Conservation (phyloP, 345 rosid species). For the sweet orange (Citrus sinensis) region DVS_A1.0 CM039168.1:9752001-9752500, state of each 20-base stretch:
- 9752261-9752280: neutral
- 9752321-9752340: neutral
- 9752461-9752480: conserved; percentile 87
- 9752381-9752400: conserved; percentile 42
- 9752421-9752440: conserved; percentile 94
- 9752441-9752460: conserved; percentile 85
- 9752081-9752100: neutral
- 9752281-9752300: neutral
- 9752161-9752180: neutral
- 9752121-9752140: neutral
- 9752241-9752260: neutral
- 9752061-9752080: neutral
- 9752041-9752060: neutral
- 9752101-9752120: neutral
- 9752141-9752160: neutral
- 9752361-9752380: conserved; percentile 2
- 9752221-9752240: neutral
- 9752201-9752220: neutral
- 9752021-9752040: neutral
- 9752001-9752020: neutral
- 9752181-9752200: neutral
- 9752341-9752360: neutral
- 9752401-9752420: conserved; percentile 89
- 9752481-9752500: neutral
- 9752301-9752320: neutral